A percentile compares a stretch with the other conserved stretches of the same genome.
Evolutionary conservation across 192 early-diverging fungal species (phyloP).

Genomic region (Rhizoclosmatium sp.): DNA sequence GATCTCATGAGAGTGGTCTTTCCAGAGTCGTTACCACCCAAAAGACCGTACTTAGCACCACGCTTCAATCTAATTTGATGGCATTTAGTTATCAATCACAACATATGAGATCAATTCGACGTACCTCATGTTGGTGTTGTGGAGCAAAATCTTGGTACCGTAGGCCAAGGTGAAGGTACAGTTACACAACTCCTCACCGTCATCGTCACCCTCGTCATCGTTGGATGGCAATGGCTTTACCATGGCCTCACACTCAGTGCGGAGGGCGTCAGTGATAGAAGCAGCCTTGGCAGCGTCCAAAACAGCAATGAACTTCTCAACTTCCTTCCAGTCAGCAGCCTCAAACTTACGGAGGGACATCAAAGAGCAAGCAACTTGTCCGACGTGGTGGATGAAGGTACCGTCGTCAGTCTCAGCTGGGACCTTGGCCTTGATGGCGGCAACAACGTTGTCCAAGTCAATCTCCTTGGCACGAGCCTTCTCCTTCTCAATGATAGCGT

Average conservation of each 20-base stretch:
- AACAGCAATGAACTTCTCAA: constrained; percentile 62
- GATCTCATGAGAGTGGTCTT: constrained; percentile 88
- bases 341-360: constrained; percentile 70
- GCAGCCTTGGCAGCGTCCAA: constrained; percentile 51
- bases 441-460: constrained; percentile 52
- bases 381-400: constrained; percentile 63
- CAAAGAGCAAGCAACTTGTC: constrained; percentile 65
- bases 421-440: constrained; percentile 56
- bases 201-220: constrained; percentile 48
- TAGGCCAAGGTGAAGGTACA: constrained; percentile 85
- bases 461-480: constrained; percentile 44
- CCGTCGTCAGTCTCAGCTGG: constrained; percentile 54
- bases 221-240: constrained; percentile 55
- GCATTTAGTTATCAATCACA: too few relatives aligned
- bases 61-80: constrained; percentile 58
- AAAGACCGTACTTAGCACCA: constrained; percentile 84
- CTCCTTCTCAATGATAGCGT: constrained; percentile 44
- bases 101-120: too few relatives aligned
- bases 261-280: constrained; percentile 36
- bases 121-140: constrained; percentile 62
- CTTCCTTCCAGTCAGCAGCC: constrained; percentile 70
- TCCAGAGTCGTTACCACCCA: constrained; percentile 84
- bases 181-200: constrained; percentile 71
- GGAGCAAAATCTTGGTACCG: constrained; percentile 83
- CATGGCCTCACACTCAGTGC: constrained; percentile 36